Base-by-base conservation (phyloP, 306 rosid genomes). In the Cotoneaster glaucophyllus region DNA sequence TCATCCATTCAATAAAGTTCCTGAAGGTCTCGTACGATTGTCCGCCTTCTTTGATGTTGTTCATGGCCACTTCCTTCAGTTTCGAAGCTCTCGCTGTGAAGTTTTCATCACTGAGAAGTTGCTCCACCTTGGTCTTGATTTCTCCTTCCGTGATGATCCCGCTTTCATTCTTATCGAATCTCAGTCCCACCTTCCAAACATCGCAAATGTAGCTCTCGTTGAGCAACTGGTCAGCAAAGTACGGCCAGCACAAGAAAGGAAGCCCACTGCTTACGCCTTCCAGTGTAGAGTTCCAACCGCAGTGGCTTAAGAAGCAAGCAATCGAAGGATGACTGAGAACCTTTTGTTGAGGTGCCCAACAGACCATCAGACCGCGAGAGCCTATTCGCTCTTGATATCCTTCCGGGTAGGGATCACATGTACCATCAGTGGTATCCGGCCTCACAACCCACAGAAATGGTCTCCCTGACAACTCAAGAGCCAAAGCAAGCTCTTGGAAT, bases 1-100 rank as follows among this genome's bases (percentile, higher is more conserved):
- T 84, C 77, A 92, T 59, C 97, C 96, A 88, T n/a, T 66, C 66
- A 50, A 87, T 80, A 78, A 90, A 90, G 62, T 85, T 77, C 58
- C 73, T 71, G 34, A 93, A 79, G 41, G 77, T 84, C 5, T 69
- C 78, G 63, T 78, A 52, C 34, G 93, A 87, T 53, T 59, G 45
- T 2, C 74, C 84, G n/a, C 83, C 84, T 75, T 88, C 78, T 59
- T 34, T 74, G 59, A 26, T 48, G 66, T 52, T 80, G 43, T 69
- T 73, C 48, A 45, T 54, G 25, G 70, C 11, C 39, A 66, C 37
- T 70, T 86, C 77, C 84, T 73, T 79, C 8, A 75, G 32, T 26
- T 72, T 37, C 32, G 44, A 25, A 29, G 70, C 67, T 39, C 79
- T 79, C 31, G 21, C 75, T 57, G 15, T 83, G 15, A 72, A 72